A percentile compares a stretch with the other conserved stretches of the same genome.
Evolutionary conservation across 2,329 filamentous ascomycete genomes (phyloP).

Genomic region (Calonectria hongkongensis): DNA sequence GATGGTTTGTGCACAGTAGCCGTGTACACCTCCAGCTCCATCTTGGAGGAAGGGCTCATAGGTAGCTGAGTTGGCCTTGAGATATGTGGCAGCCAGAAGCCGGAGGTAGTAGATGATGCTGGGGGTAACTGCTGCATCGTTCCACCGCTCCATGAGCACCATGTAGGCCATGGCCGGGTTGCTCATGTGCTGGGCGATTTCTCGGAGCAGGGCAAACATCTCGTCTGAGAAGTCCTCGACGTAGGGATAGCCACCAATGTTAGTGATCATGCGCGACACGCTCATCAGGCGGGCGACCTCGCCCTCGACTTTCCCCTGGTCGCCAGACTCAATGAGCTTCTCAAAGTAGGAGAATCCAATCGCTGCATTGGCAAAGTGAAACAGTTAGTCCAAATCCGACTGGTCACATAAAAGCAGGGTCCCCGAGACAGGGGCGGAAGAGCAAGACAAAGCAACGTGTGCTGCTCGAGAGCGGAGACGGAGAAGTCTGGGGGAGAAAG

Average conservation of each 20-base stretch:
- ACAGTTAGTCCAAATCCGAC: constrained; percentile 33
- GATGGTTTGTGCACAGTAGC: constrained; percentile 82
- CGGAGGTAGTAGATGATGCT: constrained; percentile 90
- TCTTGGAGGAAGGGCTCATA: constrained; percentile 84
- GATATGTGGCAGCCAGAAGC: constrained; percentile 88
- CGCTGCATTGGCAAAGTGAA: constrained; percentile 70
- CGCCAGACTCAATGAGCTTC: constrained; percentile 81
- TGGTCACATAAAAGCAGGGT: constrained; percentile 33
- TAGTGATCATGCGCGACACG: constrained; percentile 81
- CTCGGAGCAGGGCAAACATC: constrained; percentile 80
- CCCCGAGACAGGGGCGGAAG: constrained; percentile 46
- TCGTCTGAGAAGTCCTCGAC: constrained; percentile 90
- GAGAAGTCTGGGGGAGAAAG: constrained; percentile 12
- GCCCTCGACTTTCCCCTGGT: constrained; percentile 78
- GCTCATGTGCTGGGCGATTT: constrained; percentile 76
- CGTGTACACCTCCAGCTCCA: constrained; percentile 74
- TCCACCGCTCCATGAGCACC: constrained; percentile 81
- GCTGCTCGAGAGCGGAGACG: constrained; percentile 35
- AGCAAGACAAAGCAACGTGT: constrained; percentile 41
- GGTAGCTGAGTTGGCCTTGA: constrained; percentile 82
- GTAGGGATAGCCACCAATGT: constrained; percentile 81
- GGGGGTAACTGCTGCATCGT: constrained; percentile 79
- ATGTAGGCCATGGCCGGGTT: constrained; percentile 74
- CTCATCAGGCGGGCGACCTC: constrained; percentile 84
- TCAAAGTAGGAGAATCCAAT: constrained; percentile 97